A percentile compares a stretch with the other conserved stretches of the same genome.
Evolutionary conservation across 306 rosid genomes (phyloP).

Genomic region (Alnus rubra): DNA sequence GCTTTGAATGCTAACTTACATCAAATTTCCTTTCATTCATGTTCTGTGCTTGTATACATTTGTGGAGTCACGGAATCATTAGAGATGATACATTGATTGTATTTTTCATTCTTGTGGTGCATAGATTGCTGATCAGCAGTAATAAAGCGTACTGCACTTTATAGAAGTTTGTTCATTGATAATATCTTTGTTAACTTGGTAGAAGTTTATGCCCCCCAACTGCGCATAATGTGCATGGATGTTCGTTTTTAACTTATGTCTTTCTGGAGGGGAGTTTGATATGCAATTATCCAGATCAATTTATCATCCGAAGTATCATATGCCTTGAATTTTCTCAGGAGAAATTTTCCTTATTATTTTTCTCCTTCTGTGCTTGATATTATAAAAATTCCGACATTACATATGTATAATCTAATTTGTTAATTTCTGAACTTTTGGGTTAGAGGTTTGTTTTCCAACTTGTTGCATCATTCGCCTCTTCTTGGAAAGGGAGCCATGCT

Average conservation of each 20-base stretch:
- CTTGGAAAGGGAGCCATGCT: background rate
- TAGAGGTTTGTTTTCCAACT: background rate
- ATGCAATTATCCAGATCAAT: background rate
- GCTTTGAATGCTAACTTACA: conserved; percentile 43
- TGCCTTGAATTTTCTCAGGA: background rate
- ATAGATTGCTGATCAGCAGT: conserved; percentile 2
- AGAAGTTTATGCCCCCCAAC: background rate
- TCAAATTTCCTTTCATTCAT: conserved; percentile 9
- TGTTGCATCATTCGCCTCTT: background rate
- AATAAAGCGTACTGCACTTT: background rate
- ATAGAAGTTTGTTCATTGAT: background rate
- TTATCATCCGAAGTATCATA: background rate
- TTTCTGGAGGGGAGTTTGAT: background rate
- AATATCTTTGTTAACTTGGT: background rate
- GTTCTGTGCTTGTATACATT: conserved; percentile 20
- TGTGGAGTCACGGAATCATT: conserved; percentile 30
- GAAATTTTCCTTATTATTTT: background rate
- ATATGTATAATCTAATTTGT: background rate
- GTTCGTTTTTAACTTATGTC: background rate
- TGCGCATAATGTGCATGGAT: background rate
- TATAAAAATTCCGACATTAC: background rate
- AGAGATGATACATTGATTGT: conserved; percentile 16
- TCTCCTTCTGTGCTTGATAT: background rate
- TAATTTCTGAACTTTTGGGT: background rate
- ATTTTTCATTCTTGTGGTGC: background rate